Percentiles rank a stretch among this genome's conserved stretches.
Conservation (phyloP, 2,329 filamentous ascomycete species). For the Pseudocercospora macadamiae region DNA sequence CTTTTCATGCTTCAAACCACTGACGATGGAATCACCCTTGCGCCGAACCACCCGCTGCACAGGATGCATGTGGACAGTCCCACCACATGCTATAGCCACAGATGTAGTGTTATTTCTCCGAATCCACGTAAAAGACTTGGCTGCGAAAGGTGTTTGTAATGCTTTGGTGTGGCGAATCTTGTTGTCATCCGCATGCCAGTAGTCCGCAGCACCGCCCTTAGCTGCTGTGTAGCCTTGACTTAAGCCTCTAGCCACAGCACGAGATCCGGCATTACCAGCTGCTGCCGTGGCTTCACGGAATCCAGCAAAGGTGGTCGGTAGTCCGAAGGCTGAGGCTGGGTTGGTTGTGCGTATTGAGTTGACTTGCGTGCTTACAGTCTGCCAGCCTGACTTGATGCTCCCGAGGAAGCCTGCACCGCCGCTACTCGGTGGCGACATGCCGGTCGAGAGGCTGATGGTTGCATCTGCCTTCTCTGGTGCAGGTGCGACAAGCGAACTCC, state of each 20-base stretch:
- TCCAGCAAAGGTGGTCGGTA: constrained; percentile 38
- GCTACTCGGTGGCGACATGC: constrained; percentile 36
- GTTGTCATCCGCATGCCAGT: constrained; percentile 76
- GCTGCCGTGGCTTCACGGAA: constrained; percentile 37
- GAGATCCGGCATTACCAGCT: constrained; percentile 62
- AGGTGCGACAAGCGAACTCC: constrained; percentile 21
- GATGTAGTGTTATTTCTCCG: constrained; percentile 63
- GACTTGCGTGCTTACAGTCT: constrained; percentile 44
- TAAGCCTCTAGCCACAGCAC: constrained; percentile 72
- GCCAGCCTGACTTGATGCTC: constrained; percentile 43
- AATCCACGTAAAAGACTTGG: constrained; percentile 65
- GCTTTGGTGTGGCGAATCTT: constrained; percentile 67
- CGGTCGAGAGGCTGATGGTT: constrained; percentile 37
- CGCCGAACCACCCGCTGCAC: constrained; percentile 53
- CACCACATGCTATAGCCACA: constrained; percentile 67
- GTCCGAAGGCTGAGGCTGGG: constrained; percentile 23
- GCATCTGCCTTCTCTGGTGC: constrained; percentile 38
- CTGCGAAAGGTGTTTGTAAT: constrained; percentile 50
- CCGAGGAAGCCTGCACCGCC: constrained; percentile 32
- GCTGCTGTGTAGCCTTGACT: constrained; percentile 75
- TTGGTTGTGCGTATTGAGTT: constrained; percentile 32
- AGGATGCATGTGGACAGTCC: constrained; percentile 67
- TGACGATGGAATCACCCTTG: constrained; percentile 54
- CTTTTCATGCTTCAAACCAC: constrained; percentile 43
- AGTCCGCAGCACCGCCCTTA: constrained; percentile 67